phyloP scores from a whole-genome alignment of 768 basidiomycete genomes.

The Gautieria morchelliformis region DNA sequence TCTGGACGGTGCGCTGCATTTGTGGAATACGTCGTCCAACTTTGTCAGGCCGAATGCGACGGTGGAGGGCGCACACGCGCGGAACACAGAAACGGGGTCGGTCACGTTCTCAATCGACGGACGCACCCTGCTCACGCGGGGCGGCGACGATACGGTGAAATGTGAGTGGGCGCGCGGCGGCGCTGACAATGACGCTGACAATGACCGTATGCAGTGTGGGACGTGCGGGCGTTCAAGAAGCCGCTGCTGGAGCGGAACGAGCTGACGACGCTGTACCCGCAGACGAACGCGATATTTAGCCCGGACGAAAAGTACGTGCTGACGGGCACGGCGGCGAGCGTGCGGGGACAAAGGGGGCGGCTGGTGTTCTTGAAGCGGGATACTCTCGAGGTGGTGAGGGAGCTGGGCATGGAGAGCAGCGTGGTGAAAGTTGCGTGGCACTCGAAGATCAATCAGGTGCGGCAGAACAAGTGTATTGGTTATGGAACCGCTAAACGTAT shows the following conservation, averaged over 20 bases:
- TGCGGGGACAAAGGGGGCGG: slow-evolving; percentile 60
- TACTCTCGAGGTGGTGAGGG: slow-evolving; percentile 57
- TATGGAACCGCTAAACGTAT: not conserved
- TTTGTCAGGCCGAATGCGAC: slow-evolving; percentile 85
- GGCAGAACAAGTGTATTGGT: slow-evolving; percentile 14
- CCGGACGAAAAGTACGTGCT: slow-evolving; percentile 87
- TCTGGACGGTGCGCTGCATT: slow-evolving; percentile 82
- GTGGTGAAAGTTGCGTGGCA: slow-evolving; percentile 94
- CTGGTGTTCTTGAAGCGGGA: slow-evolving; percentile 68
- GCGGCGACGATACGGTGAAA: slow-evolving; percentile 94
- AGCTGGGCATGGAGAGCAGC: slow-evolving; percentile 58
- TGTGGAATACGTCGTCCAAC: slow-evolving; percentile 90
- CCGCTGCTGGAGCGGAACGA: slow-evolving; percentile 61
- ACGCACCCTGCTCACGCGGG: slow-evolving; percentile 73
- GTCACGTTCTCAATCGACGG: slow-evolving; percentile 86
- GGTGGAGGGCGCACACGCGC: slow-evolving; percentile 79
- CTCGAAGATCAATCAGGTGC: slow-evolving; percentile 92
- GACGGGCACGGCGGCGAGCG: slow-evolving; percentile 65
- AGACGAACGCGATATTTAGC: slow-evolving; percentile 91
- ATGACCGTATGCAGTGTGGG: slow-evolving; percentile 64
- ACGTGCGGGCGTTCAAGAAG: slow-evolving; percentile 82
- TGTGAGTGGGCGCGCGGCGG: slow-evolving; percentile 39
- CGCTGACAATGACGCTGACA: too few species aligned
- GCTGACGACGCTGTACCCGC: slow-evolving; percentile 73
- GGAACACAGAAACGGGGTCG: slow-evolving; percentile 80